Conservation (phyloP, 116 monocot species). For the Iris pallida region DNA sequence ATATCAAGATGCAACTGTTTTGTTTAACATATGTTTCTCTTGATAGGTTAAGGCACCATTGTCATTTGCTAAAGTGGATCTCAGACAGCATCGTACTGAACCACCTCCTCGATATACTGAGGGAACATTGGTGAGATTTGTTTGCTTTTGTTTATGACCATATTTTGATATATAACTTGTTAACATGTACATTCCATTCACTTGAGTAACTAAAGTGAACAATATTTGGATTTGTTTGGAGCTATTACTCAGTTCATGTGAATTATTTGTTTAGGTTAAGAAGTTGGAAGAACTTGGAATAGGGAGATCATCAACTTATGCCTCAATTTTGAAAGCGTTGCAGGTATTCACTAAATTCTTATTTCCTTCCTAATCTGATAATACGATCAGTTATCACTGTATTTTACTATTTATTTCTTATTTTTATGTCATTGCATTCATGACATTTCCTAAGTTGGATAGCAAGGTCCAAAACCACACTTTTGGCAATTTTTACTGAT, state of each 20-base stretch:
- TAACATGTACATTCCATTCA: too few species aligned
- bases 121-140: slow-evolving; percentile 65
- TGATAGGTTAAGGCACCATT: slow-evolving; percentile 64
- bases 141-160: not conserved
- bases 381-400: not conserved
- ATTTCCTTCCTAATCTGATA: not conserved
- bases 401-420: too few species aligned
- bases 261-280: slow-evolving; percentile 55
- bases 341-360: slow-evolving; percentile 43
- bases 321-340: slow-evolving; percentile 85
- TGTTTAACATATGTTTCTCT: slow-evolving; percentile 8
- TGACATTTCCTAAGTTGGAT: too few species aligned
- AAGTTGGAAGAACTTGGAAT: slow-evolving; percentile 99
- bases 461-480: too few species aligned
- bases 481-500: too few species aligned
- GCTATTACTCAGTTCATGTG: not conserved
- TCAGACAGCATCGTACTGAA: slow-evolving; percentile 72
- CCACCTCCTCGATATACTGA: slow-evolving; percentile 83
- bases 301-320: slow-evolving; percentile 98
- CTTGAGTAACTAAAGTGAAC: too few species aligned
- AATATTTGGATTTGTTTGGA: not conserved
- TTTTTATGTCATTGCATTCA: too few species aligned
- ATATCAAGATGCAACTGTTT: not conserved
- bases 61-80: slow-evolving; percentile 44
- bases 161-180: not conserved